phyloP scores from a whole-genome alignment of 106 monocot species.

The Dendrobium huoshanense region DNA sequence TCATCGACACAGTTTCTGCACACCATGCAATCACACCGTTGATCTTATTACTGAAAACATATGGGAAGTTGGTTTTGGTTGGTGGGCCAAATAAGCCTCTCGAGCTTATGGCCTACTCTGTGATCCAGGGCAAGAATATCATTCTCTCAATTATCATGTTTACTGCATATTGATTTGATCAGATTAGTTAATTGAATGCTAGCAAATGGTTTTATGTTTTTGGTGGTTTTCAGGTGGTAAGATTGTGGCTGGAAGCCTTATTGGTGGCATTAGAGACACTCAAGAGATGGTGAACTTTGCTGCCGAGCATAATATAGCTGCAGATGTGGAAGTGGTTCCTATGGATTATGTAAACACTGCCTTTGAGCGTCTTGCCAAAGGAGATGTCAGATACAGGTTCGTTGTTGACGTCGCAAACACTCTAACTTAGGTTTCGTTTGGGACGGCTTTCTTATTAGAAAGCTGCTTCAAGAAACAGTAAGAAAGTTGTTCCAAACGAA shows the following conservation, averaged over 20 bases:
- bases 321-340: conserved; percentile 23
- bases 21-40: conserved; percentile 14
- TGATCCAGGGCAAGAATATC: conserved; percentile 20
- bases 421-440: not conserved
- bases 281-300: conserved; percentile 42
- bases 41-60: conserved; percentile 14
- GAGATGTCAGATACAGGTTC: conserved; percentile 29
- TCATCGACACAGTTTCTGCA: conserved; percentile 26
- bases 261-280: conserved; percentile 29
- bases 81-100: conserved; percentile 15
- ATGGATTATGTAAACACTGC: conserved; percentile 28
- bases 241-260: conserved; percentile 20
- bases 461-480: too few relatives aligned
- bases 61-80: conserved; percentile 19
- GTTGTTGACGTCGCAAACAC: conserved; percentile 33
- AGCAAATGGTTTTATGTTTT: not conserved
- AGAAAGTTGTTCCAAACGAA: too few relatives aligned
- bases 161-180: too few relatives aligned
- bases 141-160: not conserved
- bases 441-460: too few relatives aligned
- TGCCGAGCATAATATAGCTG: conserved; percentile 18
- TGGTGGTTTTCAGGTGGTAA: conserved; percentile 15
- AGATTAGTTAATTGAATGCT: too few relatives aligned
- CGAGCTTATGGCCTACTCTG: conserved; percentile 25
- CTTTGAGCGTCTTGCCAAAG: conserved; percentile 25